Evolutionary conservation across 73 alveolate species (phyloP).

Genomic region (Blepharisma stoltei): DNA sequence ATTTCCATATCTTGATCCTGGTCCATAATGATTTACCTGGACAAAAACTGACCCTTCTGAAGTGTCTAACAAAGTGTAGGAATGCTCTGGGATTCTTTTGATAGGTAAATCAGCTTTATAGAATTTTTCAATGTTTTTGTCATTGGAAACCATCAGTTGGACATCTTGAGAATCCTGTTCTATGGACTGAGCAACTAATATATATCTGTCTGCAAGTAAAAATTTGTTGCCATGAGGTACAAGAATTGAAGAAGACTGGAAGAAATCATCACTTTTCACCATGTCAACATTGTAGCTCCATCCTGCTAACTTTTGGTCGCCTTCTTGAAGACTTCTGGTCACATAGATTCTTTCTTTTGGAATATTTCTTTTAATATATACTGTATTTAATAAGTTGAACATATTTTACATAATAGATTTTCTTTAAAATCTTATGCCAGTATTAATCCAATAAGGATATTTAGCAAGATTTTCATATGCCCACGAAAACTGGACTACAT

Average conservation of each 20-base stretch:
- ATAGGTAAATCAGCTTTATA: constrained; percentile 36
- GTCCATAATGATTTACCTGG: constrained; percentile 40
- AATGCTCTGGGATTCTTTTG: constrained; percentile 47
- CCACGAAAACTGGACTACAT: constrained; percentile 92
- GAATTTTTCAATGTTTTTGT: constrained; percentile 16
- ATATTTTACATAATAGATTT: constrained; percentile 1
- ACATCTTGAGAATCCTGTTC: constrained; percentile 61
- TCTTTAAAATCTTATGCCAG: constrained; percentile 30
- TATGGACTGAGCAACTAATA: constrained; percentile 74
- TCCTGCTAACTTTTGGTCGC: constrained; percentile 45
- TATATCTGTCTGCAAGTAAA: constrained; percentile 67
- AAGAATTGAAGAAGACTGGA: constrained; percentile 44
- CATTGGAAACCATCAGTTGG: constrained; percentile 59
- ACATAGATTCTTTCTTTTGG: constrained; percentile 56
- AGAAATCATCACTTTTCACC: constrained; percentile 77
- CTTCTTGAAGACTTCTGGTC: constrained; percentile 52
- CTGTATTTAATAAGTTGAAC: too few species aligned
- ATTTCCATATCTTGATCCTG: constrained; percentile 30
- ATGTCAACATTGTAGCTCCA: constrained; percentile 61
- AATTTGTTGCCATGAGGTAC: constrained; percentile 78
- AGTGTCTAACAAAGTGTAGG: constrained; percentile 80
- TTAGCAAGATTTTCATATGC: constrained; percentile 41
- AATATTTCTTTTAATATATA: constrained; percentile 22
- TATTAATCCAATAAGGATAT: too few species aligned
- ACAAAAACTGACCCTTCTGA: constrained; percentile 71